phyloP scores from a whole-genome alignment of 2,329 filamentous ascomycete species.

The Sporothrix curviconia region DNA sequence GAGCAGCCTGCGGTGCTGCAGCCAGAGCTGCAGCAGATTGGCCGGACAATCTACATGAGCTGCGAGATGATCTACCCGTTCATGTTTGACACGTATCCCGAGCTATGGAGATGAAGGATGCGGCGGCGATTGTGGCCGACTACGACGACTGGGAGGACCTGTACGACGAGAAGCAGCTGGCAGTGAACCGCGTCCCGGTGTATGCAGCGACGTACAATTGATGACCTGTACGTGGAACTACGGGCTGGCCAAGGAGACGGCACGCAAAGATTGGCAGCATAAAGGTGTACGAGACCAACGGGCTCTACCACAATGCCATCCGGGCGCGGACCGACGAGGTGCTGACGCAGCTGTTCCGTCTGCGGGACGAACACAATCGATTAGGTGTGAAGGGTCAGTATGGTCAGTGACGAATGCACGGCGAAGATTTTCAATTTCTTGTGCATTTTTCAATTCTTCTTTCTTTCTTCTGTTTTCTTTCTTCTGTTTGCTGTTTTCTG shows the following conservation, averaged over 20 bases:
- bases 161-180: constrained; percentile 68
- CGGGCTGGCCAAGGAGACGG: constrained; percentile 65
- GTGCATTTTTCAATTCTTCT: too few relatives aligned
- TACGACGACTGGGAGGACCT: constrained; percentile 65
- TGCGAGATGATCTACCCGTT: constrained; percentile 90
- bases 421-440: background rate
- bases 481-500: too few relatives aligned
- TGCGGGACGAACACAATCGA: constrained; percentile 65
- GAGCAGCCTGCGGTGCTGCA: constrained; percentile 26
- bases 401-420: background rate
- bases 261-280: constrained; percentile 65
- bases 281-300: constrained; percentile 79
- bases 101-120: constrained; percentile 64
- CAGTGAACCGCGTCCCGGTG: constrained; percentile 72
- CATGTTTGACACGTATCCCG: constrained; percentile 74
- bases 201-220: constrained; percentile 76
- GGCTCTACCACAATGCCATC: constrained; percentile 80
- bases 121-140: constrained; percentile 64
- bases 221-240: constrained; percentile 94
- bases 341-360: constrained; percentile 64
- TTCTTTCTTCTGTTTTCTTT: too few relatives aligned
- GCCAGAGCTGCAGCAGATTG: background rate
- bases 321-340: constrained; percentile 69
- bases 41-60: constrained; percentile 54
- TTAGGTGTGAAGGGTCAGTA: constrained; percentile 24